Conservation (phyloP, 352 stramenopile genomes). For the Pythium aristosporum region DNA sequence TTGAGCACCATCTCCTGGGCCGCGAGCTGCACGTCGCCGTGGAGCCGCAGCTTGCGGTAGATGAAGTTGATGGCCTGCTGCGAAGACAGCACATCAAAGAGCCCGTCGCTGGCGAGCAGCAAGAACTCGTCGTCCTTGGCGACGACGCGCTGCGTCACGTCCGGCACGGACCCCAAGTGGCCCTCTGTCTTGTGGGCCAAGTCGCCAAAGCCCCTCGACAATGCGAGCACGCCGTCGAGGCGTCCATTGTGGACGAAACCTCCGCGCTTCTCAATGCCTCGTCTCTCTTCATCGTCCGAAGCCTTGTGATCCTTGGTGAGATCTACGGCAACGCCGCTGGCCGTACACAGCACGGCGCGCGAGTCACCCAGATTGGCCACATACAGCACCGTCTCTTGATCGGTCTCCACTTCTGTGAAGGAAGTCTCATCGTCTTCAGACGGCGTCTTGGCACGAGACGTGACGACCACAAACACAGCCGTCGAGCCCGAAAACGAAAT, state of each 20-base stretch:
- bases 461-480: conserved; percentile 61
- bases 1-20: conserved; percentile 88
- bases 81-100: conserved; percentile 91
- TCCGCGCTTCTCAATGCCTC: conserved; percentile 73
- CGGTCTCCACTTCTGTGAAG: conserved; percentile 2
- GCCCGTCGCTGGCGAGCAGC: conserved; percentile 88
- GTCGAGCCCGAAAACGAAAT: conserved; percentile 87
- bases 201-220: conserved; percentile 89
- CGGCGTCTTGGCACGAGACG: conserved; percentile 2
- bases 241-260: conserved; percentile 89
- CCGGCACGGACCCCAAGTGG: conserved; percentile 82
- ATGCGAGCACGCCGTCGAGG: conserved; percentile 83
- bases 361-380: conserved; percentile 90
- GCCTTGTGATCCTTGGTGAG: conserved; percentile 90
- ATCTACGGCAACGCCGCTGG: conserved; percentile 67
- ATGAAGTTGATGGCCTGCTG: conserved; percentile 92
- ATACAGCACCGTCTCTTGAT: conserved; percentile 55
- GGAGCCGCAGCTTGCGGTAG: conserved; percentile 77
- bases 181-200: conserved; percentile 87
- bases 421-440: conserved; percentile 5
- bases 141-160: conserved; percentile 72
- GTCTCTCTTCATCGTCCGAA: conserved; percentile 69
- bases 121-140: conserved; percentile 83
- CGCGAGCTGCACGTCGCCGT: conserved; percentile 88
- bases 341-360: conserved; percentile 82